A percentile compares a stretch with the other conserved stretches of the same genome.
Conservation (phyloP, 805 yeast species). For the Tetrapisispora phaffii region DNA sequence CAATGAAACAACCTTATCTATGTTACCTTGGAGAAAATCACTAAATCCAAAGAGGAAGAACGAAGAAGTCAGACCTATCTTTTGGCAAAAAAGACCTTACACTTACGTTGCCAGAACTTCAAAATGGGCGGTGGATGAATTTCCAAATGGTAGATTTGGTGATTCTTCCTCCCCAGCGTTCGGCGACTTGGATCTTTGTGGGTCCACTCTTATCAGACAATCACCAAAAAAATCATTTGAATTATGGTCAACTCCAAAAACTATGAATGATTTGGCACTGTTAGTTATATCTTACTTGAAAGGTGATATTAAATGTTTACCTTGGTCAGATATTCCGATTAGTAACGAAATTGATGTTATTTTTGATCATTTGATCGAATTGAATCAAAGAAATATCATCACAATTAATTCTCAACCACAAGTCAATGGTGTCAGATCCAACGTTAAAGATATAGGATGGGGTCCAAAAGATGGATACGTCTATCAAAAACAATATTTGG, state of each 20-base stretch:
- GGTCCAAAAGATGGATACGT: constrained; percentile 91
- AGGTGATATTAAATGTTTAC: constrained; percentile 65
- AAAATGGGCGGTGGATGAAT: constrained; percentile 79
- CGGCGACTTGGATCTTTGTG: constrained; percentile 78
- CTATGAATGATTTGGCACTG: constrained; percentile 47
- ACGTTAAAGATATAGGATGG: constrained; percentile 77
- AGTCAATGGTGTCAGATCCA: constrained; percentile 66
- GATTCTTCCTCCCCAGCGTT: constrained; percentile 96
- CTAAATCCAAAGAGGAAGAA: constrained; percentile 68
- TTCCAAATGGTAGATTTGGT: constrained; percentile 98
- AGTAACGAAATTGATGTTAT: constrained; percentile 65
- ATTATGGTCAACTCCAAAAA: constrained; percentile 78
- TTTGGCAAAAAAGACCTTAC: constrained; percentile 90
- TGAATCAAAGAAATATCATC: constrained; percentile 59
- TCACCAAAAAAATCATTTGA: constrained; percentile 69
- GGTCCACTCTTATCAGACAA: constrained; percentile 72
- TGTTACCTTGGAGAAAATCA: constrained; percentile 84
- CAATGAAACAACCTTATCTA: constrained; percentile 5
- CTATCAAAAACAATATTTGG: constrained; percentile 89
- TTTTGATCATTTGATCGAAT: constrained; percentile 44
- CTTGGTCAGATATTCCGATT: constrained; percentile 93
- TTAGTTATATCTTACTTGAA: constrained; percentile 60
- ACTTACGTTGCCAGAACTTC: constrained; percentile 83
- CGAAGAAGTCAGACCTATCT: constrained; percentile 85
- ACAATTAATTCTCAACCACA: constrained; percentile 95